These are phyloP conservation scores for Bacterosira constricta DNA, from an alignment of 108 stramenopile genomes.

Conservation along the genomic window DNA sequence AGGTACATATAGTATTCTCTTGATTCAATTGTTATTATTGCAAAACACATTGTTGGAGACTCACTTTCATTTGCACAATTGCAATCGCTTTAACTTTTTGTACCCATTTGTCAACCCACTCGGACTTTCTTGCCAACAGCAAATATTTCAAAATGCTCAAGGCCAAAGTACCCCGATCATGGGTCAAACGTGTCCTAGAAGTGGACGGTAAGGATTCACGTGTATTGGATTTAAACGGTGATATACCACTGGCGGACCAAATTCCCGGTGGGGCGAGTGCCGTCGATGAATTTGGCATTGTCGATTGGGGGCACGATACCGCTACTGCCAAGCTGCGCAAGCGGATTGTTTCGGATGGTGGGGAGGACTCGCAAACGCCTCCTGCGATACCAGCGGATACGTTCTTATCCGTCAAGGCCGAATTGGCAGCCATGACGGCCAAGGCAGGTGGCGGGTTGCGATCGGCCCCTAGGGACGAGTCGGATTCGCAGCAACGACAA, in stretches of 20 bases:
- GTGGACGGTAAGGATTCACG: slow-evolving; percentile 71
- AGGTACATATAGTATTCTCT: background rate
- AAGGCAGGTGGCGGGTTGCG: slow-evolving; percentile 25
- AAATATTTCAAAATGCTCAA: slow-evolving; percentile 82
- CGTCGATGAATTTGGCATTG: slow-evolving; percentile 41
- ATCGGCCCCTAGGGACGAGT: slow-evolving; percentile 2
- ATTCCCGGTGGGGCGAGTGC: slow-evolving; percentile 35
- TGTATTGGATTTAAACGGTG: slow-evolving; percentile 69
- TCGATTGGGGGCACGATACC: slow-evolving; percentile 38
- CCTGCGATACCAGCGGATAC: slow-evolving; percentile 45
- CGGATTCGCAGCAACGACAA: background rate
- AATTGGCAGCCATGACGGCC: slow-evolving; percentile 36
- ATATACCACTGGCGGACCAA: slow-evolving; percentile 42
- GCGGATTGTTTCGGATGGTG: slow-evolving; percentile 6
- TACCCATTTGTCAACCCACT: slow-evolving; percentile 49
- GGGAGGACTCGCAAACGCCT: slow-evolving; percentile 12
- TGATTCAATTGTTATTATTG: background rate
- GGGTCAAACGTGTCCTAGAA: slow-evolving; percentile 70
- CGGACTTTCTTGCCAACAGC: slow-evolving; percentile 65
- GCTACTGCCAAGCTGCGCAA: slow-evolving; percentile 6
- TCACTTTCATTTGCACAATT: too few species aligned
- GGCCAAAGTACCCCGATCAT: slow-evolving; percentile 46
- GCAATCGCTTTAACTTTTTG: too few species aligned
- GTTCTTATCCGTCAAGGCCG: slow-evolving; percentile 30
- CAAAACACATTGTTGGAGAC: too few species aligned